Base-by-base conservation (phyloP, 2,329 filamentous ascomycete species). In the Emergomyces orientalis region DNA sequence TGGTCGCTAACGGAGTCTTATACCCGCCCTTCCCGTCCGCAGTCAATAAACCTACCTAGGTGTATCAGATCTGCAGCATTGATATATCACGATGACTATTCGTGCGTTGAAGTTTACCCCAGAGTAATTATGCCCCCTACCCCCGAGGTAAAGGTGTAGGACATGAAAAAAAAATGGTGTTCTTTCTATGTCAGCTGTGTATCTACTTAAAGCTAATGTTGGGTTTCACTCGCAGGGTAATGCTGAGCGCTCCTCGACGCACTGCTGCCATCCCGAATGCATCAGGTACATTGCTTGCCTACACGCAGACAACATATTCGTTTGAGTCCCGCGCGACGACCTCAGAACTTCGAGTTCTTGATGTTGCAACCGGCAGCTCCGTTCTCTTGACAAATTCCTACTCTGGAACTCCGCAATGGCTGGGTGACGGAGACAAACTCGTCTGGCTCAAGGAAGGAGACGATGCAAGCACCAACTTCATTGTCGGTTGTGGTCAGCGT, bases 271-370 rank as follows among this genome's bases (percentile, higher is more conserved):
- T 75, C 59, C 78, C 79, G 34, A 80, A 79, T 66, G 69, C 77
- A 1, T 70, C 75, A 30, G 79, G 79, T n/a, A 79, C 74, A 17
- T 72, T 80, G 34, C 76, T 77, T 6, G 72, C 80, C 13, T 81
- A 79, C 68, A 79, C 76, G 9, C 77, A 80, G 61, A 78, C 78
- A 1, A 73, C 75, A n/a, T 81, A 81, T 65, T 80, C 78, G 27
- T 81, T 81, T 67, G 77, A 80, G 37, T 77, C 76, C 0, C 79
- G 80, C 66, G 73, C 75, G 45, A 78, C 78, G 65, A 78, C 73
- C 39, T 76, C 73, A 56, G 79, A 81, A 65, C 77, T 81, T 55
- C 74, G 76, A 30, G 74, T 80, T 3, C 65, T 81, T 3, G 76
- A 81, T 49, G 72, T 80, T 43, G 68, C 69, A 13, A 74, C 72